These are phyloP conservation scores for Candolleomyces aberdarensis DNA, from an alignment of 768 basidiomycete genomes.

Conservation along the genomic window DNA sequence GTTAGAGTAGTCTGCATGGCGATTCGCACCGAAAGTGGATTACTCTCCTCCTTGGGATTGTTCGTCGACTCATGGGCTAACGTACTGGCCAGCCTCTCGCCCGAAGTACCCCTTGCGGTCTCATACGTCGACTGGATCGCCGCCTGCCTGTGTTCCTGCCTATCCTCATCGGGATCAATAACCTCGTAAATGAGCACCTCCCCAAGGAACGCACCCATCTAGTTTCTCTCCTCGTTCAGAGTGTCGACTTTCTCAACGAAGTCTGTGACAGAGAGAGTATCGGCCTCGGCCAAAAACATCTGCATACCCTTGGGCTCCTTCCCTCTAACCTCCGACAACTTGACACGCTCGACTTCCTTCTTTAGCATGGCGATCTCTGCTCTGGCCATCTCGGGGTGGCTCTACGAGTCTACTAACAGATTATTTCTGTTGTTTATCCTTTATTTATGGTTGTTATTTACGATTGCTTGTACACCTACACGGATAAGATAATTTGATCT, in stretches of 20 bases:
- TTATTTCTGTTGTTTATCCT: no score
- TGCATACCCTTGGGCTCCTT: no score
- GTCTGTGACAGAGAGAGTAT: slow-evolving; percentile 37
- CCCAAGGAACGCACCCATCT: slow-evolving; percentile 43
- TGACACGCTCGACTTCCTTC: no score
- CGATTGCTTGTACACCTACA: no score
- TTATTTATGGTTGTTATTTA: no score
- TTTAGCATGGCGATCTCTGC: no score
- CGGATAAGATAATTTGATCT: no score
- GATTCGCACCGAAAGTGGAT: slow-evolving; percentile 5
- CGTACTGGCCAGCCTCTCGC: not conserved
- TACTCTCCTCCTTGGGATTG: not conserved
- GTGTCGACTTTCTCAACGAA: slow-evolving; percentile 37
- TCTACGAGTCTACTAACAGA: no score
- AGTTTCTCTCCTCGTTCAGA: slow-evolving; percentile 50
- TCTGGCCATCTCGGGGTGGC: no score
- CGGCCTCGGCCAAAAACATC: no score
- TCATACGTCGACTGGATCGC: not conserved
- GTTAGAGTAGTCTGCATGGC: slow-evolving; percentile 2
- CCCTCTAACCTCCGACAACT: no score
- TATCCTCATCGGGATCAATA: not conserved
- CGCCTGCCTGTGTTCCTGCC: not conserved
- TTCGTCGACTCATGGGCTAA: slow-evolving; percentile 1
- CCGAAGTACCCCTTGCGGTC: slow-evolving; percentile 26
- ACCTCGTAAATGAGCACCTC: slow-evolving; percentile 31